Conservation (phyloP, 257 asterid species). For the Solanum ossicruentum region DNA sequence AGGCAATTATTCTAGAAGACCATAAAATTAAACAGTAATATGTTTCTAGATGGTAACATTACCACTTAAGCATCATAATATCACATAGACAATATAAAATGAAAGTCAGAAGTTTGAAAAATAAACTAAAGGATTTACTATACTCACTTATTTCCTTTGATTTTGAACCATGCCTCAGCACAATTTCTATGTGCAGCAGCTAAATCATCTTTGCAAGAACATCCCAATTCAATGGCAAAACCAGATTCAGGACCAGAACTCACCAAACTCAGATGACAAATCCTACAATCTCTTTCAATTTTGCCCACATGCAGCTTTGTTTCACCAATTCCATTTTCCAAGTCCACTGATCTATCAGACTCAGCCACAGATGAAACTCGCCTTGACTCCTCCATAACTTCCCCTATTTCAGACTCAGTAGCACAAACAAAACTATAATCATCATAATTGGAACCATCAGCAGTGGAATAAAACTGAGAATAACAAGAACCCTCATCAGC, state of each 20-base stretch:
- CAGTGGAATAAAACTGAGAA: constrained; percentile 73
- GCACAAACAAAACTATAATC: constrained; percentile 18
- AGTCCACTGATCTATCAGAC: constrained; percentile 27
- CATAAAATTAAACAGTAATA: background rate
- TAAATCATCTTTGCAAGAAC: constrained; percentile 79
- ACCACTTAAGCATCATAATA: background rate
- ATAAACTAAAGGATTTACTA: background rate
- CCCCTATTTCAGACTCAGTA: constrained; percentile 13
- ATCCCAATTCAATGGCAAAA: constrained; percentile 67
- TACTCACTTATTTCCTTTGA: constrained; percentile 86
- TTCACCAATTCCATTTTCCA: constrained; percentile 23
- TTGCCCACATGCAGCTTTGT: constrained; percentile 19
- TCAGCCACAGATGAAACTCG: constrained; percentile 30
- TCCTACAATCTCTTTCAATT: constrained; percentile 62
- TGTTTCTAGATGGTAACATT: background rate
- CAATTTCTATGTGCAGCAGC: constrained; percentile 84
- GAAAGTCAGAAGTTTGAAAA: background rate
- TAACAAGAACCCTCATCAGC: constrained; percentile 60
- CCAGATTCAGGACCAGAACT: constrained; percentile 48
- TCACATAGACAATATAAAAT: background rate
- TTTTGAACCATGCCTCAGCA: constrained; percentile 92
- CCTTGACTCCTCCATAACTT: constrained; percentile 21
- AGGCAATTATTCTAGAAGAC: background rate
- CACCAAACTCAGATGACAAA: constrained; percentile 71
- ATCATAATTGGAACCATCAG: constrained; percentile 58